Evolutionary conservation across 345 rosid genomes (phyloP).

Genomic region (thale cress (Arabidopsis thaliana)): DNA sequence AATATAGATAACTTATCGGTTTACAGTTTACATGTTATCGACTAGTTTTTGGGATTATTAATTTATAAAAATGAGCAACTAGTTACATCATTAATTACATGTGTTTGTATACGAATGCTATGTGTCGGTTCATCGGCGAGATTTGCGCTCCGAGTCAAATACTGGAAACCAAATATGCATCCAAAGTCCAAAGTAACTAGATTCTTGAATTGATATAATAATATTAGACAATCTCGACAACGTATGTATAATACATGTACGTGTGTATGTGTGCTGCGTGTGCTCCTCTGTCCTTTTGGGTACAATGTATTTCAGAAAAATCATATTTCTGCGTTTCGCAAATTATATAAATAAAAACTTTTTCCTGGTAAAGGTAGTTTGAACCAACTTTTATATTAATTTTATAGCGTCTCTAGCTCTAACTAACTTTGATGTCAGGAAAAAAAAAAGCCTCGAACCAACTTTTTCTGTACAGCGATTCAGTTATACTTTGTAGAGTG

Average conservation of each 20-base stretch:
- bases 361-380: not conserved
- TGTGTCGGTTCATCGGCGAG: constrained; percentile 34
- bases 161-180: constrained; percentile 13
- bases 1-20: constrained; percentile 12
- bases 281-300: constrained; percentile 12
- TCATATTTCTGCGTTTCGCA: not conserved
- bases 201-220: constrained; percentile 15
- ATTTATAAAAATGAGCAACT: not conserved
- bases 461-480: too few relatives aligned
- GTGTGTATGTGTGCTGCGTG: not conserved
- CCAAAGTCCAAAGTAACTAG: constrained; percentile 11
- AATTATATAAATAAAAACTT: not conserved
- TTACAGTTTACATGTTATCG: not conserved
- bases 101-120: constrained; percentile 9
- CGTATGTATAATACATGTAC: not conserved
- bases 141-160: constrained; percentile 23
- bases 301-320: constrained; percentile 27
- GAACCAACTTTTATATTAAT: not conserved
- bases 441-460: too few relatives aligned
- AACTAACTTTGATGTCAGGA: too few relatives aligned
- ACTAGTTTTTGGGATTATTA: not conserved
- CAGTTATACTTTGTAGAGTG: too few relatives aligned
- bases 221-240: not conserved
- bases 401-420: too few relatives aligned
- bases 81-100: constrained; percentile 29